These are phyloP conservation scores for Amphirosellinia nigrospora DNA, from an alignment of 495 filamentous ascomycete species.

Conservation along the genomic window DNA sequence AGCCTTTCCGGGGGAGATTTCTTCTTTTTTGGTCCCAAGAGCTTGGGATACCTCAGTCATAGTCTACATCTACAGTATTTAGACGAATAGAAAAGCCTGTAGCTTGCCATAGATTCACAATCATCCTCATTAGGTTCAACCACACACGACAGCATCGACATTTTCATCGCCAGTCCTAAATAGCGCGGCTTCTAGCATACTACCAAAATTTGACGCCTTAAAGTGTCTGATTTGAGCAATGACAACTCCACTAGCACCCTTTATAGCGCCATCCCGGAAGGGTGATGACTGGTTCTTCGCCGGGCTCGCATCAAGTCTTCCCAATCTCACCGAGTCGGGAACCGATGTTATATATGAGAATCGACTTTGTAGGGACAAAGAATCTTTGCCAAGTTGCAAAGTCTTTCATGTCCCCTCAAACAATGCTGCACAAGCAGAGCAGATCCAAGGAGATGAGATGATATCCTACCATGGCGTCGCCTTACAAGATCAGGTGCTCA, in stretches of 20 bases:
- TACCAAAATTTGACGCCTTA: not conserved
- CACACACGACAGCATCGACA: not conserved
- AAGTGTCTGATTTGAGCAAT: conserved; percentile 17
- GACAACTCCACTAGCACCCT: conserved; percentile 28
- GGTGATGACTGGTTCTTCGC: conserved; percentile 51
- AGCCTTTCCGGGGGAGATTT: too few relatives aligned
- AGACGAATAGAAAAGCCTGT: not conserved
- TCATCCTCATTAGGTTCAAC: not conserved
- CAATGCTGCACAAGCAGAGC: conserved; percentile 44
- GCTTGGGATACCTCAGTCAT: too few relatives aligned
- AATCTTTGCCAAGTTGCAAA: conserved; percentile 55
- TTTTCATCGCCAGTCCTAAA: not conserved
- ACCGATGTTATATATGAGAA: conserved; percentile 42
- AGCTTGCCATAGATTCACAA: not conserved
- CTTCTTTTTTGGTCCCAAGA: too few relatives aligned
- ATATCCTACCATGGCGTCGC: conserved; percentile 38
- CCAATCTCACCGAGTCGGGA: conserved; percentile 51
- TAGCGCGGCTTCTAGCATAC: not conserved
- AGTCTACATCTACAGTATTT: too few relatives aligned
- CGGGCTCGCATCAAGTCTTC: conserved; percentile 57
- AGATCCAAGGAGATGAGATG: conserved; percentile 47
- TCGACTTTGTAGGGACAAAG: conserved; percentile 35
- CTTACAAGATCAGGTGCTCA: conserved; percentile 62
- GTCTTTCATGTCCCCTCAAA: conserved; percentile 58
- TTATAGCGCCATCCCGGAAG: conserved; percentile 37